A percentile compares a stretch with the other conserved stretches of the same genome.
These are phyloP conservation scores for Daldinia decipiens DNA, from an alignment of 495 filamentous ascomycete genomes.

Conservation along the genomic window DNA sequence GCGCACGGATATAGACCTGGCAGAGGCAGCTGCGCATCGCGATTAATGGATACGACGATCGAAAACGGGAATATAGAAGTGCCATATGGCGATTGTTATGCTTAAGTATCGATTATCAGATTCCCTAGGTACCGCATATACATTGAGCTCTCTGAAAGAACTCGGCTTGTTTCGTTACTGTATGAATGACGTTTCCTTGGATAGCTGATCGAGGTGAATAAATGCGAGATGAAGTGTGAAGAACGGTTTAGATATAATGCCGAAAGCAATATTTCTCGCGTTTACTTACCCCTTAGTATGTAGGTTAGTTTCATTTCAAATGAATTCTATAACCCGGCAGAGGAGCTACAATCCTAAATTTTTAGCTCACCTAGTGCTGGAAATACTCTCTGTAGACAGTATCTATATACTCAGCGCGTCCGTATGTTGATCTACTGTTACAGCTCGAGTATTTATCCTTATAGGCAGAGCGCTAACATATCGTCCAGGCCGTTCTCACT, in stretches of 20 bases:
- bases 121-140: neutral
- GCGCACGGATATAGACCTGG: constrained; percentile 57
- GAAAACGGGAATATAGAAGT: neutral
- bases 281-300: too few species aligned
- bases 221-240: neutral
- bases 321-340: too few species aligned
- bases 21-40: constrained; percentile 48
- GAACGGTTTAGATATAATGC: neutral
- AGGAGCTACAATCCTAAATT: too few species aligned
- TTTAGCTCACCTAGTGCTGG: too few species aligned
- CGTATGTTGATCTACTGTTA: neutral
- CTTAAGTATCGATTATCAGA: neutral
- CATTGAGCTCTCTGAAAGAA: neutral
- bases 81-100: neutral
- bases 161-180: neutral
- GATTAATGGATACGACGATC: constrained; percentile 31
- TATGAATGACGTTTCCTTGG: neutral
- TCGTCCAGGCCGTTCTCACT: neutral
- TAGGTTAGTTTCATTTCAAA: too few species aligned
- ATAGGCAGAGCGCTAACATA: neutral
- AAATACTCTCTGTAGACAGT: too few species aligned
- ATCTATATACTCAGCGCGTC: neutral
- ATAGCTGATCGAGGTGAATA: neutral
- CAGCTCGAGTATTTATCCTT: neutral
- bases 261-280: neutral